Base-by-base conservation (phyloP, 176 grass and related monocot genomes). In the Aegilops longissima region DNA sequence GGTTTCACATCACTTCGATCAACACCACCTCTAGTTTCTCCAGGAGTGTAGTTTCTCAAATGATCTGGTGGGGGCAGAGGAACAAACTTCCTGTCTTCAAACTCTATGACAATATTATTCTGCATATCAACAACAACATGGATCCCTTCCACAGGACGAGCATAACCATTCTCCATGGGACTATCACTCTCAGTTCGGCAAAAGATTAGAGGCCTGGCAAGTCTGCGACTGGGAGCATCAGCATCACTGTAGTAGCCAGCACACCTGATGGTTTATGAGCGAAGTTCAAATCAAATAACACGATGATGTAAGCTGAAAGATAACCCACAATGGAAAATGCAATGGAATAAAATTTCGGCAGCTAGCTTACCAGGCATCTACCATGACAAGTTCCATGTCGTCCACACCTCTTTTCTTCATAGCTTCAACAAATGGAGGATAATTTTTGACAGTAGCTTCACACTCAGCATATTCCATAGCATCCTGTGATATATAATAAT, bases 341-440 rank as follows among this genome's bases (percentile, higher is more conserved):
- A 65, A 30, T 23, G 25, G 31, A 62, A 82, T 59, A 1, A 47
- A 38, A 16, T 66, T 85, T 11, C 16, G 66, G 8, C 23, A 71
- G 12, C 35, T 39, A 80, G 30, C 87, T 90, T 92, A 99, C 97
- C 97, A 99, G 63, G 94, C 94, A 92, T 99, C 97, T 69, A 99
- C 97, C 97, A 99, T 99, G 47, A 99, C 94, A 79, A 99, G 97
- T 65, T 99, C 97, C 97, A 99, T 99, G 73, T 99, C 97, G 56
- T 99, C 97, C 27, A 99, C 93, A 24, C 97, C 97, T 90, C 97
- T 96, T 93, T 88, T 96, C 81, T 92, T 97, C 97, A 99, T 99
- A 80, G 94, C 97, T 92, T 99, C 97, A 80, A 99, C 87, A 70
- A 99, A 99, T 70, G 90, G 90, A 77, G 97, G 94, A 76, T 96